phyloP scores from a whole-genome alignment of 805 yeast species.

The Komagataella pastoris region DNA sequence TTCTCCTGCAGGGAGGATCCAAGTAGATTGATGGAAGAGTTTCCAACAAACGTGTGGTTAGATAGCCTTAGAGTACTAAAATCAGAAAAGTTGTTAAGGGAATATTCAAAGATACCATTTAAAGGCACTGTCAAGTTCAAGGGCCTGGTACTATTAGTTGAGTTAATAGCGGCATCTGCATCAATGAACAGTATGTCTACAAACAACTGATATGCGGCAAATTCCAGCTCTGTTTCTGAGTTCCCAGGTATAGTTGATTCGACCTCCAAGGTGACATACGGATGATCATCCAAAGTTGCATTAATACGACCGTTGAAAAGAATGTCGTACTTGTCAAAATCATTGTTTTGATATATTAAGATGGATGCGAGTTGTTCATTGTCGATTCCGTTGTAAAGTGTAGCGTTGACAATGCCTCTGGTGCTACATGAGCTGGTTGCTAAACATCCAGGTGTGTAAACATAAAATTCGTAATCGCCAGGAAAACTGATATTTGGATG shows the following conservation, averaged over 20 bases:
- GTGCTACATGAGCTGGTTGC: conserved; percentile 49
- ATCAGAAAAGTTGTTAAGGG: conserved; percentile 42
- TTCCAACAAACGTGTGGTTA: conserved; percentile 22
- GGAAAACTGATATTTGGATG: conserved; percentile 57
- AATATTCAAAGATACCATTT: conserved; percentile 78
- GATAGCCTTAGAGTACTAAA: conserved; percentile 10
- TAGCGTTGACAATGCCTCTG: conserved; percentile 72
- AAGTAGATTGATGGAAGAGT: conserved; percentile 29
- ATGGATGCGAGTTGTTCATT: conserved; percentile 26
- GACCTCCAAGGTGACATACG: conserved; percentile 25
- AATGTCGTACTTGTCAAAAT: conserved; percentile 66
- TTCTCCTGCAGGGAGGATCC: conserved; percentile 20
- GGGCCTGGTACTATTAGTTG: conserved; percentile 10
- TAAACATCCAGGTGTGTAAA: conserved; percentile 83
- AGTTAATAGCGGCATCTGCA: conserved; percentile 18
- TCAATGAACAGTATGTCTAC: conserved; percentile 36
- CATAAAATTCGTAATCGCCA: conserved; percentile 59
- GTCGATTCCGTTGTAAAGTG: conserved; percentile 36
- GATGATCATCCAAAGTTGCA: conserved; percentile 21
- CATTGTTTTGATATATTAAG: conserved; percentile 67
- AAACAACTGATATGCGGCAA: conserved; percentile 63
- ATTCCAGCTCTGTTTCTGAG: conserved; percentile 22
- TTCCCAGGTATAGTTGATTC: not conserved
- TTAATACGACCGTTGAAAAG: conserved; percentile 59
- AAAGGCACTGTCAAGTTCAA: conserved; percentile 22